Evolutionary conservation across 257 asterid genomes (phyloP).

Genomic region (Fraxinus cuspidata): DNA sequence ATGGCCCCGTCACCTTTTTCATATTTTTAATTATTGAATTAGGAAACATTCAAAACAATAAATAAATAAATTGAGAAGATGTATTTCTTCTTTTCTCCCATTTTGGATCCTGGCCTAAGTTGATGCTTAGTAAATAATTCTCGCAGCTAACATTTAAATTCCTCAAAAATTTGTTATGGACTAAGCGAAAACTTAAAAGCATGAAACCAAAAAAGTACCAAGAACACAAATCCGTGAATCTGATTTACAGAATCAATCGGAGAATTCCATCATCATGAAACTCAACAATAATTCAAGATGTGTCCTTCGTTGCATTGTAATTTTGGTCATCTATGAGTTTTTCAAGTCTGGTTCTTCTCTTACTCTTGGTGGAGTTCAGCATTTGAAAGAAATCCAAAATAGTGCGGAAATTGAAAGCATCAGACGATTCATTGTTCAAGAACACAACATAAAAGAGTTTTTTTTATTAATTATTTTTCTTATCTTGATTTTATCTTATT

Average conservation of each 20-base stretch:
- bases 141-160: slow-evolving; percentile 8
- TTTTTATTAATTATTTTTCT: neutral
- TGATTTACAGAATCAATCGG: neutral
- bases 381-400: slow-evolving; percentile 26
- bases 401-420: slow-evolving; percentile 38
- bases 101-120: too few species aligned
- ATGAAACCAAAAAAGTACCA: neutral
- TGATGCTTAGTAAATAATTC: too few species aligned
- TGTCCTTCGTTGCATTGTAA: slow-evolving; percentile 18
- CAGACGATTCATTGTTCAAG: slow-evolving; percentile 53
- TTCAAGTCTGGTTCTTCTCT: neutral
- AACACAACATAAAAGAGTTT: slow-evolving; percentile 50
- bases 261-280: neutral
- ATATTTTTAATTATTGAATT: too few species aligned
- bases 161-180: slow-evolving; percentile 6
- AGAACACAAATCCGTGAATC: neutral
- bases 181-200: neutral
- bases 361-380: slow-evolving; percentile 38
- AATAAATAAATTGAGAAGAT: too few species aligned
- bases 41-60: too few species aligned
- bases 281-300: slow-evolving; percentile 8
- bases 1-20: too few species aligned
- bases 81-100: too few species aligned
- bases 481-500: neutral
- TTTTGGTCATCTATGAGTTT: slow-evolving; percentile 23